These are phyloP conservation scores for Anaeramoeba flamelloides DNA, from an alignment of 78 protist genomes.

Conservation along the genomic window DNA sequence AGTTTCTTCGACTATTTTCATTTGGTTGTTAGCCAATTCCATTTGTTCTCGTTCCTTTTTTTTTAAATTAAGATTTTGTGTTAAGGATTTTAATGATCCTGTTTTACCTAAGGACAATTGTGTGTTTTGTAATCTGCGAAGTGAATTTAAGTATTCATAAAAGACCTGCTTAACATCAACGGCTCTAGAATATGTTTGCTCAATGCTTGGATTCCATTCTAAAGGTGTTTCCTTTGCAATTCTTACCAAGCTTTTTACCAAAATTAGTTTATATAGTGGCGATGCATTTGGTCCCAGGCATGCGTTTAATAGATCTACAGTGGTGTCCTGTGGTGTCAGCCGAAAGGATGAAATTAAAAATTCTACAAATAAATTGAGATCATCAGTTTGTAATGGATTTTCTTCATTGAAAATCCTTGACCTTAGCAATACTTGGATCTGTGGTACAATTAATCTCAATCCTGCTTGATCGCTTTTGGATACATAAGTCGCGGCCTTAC, in stretches of 20 bases:
- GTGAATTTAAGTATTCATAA: background rate
- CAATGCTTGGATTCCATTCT: background rate
- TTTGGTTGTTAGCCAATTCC: background rate
- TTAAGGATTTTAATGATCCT: background rate
- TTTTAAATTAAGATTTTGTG: background rate
- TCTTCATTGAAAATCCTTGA: no score
- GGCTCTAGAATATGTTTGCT: background rate
- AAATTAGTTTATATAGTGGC: background rate
- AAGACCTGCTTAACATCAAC: background rate
- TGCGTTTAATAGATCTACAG: background rate
- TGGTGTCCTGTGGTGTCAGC: background rate
- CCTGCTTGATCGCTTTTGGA: slow-evolving; percentile 31
- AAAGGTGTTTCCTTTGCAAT: background rate
- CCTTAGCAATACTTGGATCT: no score
- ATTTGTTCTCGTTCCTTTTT: background rate
- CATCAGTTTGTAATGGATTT: background rate
- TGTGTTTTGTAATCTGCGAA: background rate
- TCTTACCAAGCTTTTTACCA: background rate
- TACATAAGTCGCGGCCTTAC: slow-evolving; percentile 42
- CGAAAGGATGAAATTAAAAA: background rate
- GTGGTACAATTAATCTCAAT: slow-evolving; percentile 36
- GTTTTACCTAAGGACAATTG: background rate
- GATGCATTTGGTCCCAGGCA: background rate
- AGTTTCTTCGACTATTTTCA: background rate
- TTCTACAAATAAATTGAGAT: background rate